Evolutionary conservation across 2,329 filamentous ascomycete genomes (phyloP).

Genomic region (Ambrosiella xylebori): DNA sequence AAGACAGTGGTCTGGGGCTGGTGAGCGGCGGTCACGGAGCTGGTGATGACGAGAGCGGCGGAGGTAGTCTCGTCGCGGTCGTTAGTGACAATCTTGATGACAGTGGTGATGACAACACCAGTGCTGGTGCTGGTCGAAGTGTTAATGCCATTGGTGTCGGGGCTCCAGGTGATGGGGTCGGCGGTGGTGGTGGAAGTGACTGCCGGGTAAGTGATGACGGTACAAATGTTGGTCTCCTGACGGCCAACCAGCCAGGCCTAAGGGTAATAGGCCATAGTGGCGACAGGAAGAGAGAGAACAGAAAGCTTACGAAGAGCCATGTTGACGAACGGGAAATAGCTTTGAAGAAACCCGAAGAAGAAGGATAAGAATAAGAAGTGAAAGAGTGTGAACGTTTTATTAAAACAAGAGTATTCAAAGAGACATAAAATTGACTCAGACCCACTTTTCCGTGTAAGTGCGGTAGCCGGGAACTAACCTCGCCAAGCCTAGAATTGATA

Average conservation of each 20-base stretch:
- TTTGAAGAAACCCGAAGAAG: not conserved
- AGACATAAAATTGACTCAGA: not conserved
- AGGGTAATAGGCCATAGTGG: slow-evolving; percentile 7
- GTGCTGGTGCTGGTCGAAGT: not conserved
- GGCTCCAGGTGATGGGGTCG: not conserved
- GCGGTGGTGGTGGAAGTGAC: not conserved
- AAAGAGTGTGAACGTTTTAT: not conserved
- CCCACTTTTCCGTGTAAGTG: not conserved
- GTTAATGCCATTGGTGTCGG: not conserved
- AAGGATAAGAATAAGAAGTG: not conserved
- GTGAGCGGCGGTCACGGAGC: not conserved
- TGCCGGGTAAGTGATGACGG: not conserved
- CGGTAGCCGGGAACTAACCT: not conserved
- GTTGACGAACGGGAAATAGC: not conserved
- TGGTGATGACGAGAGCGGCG: not conserved
- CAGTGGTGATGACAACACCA: not conserved
- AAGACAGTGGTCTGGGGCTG: slow-evolving; percentile 7
- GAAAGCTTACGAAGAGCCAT: slow-evolving; percentile 9
- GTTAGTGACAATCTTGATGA: not conserved
- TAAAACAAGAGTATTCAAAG: not conserved
- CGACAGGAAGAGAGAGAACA: slow-evolving; percentile 9
- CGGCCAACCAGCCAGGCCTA: slow-evolving; percentile 3
- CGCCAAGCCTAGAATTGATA: not conserved
- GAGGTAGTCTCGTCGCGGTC: not conserved
- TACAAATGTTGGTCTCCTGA: slow-evolving; percentile 5